Evolutionary conservation across 2,329 filamentous ascomycete species (phyloP).

Genomic region (Pseudogymnoascus sp.): DNA sequence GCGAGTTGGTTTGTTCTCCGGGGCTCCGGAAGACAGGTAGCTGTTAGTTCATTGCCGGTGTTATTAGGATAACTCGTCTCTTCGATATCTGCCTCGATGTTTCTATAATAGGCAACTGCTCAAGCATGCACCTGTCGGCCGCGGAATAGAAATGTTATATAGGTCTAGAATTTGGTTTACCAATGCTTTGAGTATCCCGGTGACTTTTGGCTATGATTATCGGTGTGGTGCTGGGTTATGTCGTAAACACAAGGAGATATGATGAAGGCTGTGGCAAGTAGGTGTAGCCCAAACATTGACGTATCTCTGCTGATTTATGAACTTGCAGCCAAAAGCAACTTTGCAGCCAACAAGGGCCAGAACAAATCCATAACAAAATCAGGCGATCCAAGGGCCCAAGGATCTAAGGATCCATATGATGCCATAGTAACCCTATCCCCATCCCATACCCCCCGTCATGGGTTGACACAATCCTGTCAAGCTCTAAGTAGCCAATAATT

Average conservation of each 20-base stretch:
- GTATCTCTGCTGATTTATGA: neutral
- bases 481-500: neutral
- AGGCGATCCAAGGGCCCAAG: neutral
- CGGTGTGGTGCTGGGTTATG: neutral
- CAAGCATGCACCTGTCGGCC: neutral
- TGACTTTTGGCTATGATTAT: neutral
- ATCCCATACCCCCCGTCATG: neutral
- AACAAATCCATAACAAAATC: neutral
- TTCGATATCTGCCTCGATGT: neutral
- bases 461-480: neutral
- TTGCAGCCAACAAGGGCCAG: neutral
- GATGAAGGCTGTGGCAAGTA: constrained; percentile 1
- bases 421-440: neutral
- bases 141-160: constrained; percentile 6
- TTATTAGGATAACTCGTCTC: constrained; percentile 3
- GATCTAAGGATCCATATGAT: neutral
- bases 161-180: constrained; percentile 6
- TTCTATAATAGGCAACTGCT: neutral
- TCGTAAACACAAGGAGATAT: neutral
- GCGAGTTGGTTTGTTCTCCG: constrained; percentile 66
- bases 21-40: constrained; percentile 51
- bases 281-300: neutral
- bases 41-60: constrained; percentile 5
- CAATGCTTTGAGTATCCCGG: neutral
- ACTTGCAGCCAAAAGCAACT: neutral